Evolutionary conservation across 306 rosid species (phyloP).

Genomic region (Canavalia gladiata): DNA sequence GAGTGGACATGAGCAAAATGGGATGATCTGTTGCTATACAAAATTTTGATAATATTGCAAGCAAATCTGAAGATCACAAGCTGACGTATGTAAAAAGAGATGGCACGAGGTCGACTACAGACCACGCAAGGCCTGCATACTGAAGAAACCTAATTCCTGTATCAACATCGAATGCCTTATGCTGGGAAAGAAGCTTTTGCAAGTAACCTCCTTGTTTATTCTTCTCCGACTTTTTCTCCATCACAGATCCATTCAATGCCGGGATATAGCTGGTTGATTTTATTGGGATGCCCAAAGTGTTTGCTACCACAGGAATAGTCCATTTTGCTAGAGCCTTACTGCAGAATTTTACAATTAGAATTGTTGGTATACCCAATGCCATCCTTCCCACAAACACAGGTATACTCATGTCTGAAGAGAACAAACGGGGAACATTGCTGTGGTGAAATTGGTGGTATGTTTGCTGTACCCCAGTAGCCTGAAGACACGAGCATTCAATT

Average conservation of each 20-base stretch:
- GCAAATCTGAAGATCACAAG: constrained; percentile 55
- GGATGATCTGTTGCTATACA: constrained; percentile 32
- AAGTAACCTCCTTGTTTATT: constrained; percentile 61
- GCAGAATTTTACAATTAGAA: constrained; percentile 84
- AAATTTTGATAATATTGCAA: not conserved
- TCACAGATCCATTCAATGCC: constrained; percentile 52
- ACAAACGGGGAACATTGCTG: constrained; percentile 67
- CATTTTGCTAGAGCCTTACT: constrained; percentile 95
- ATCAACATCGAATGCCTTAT: constrained; percentile 79
- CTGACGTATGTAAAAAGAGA: constrained; percentile 67
- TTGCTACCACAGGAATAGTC: constrained; percentile 80
- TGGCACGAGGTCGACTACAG: constrained; percentile 95
- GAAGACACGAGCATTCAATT: constrained; percentile 41
- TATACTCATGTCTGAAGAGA: constrained; percentile 64
- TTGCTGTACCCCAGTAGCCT: constrained; percentile 95
- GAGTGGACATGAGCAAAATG: not conserved
- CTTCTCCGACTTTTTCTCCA: constrained; percentile 58
- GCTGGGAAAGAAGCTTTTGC: constrained; percentile 64
- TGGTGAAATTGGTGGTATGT: constrained; percentile 96
- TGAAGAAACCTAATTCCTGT: constrained; percentile 91
- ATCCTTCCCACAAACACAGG: constrained; percentile 75
- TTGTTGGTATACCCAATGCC: constrained; percentile 85
- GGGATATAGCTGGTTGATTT: constrained; percentile 84
- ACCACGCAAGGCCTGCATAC: constrained; percentile 94
- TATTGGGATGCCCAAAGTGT: constrained; percentile 83